Percentiles rank a stretch among this genome's conserved stretches.
phyloP scores from a whole-genome alignment of 2,329 filamentous ascomycete genomes.

The Onygenales sp. region DNA sequence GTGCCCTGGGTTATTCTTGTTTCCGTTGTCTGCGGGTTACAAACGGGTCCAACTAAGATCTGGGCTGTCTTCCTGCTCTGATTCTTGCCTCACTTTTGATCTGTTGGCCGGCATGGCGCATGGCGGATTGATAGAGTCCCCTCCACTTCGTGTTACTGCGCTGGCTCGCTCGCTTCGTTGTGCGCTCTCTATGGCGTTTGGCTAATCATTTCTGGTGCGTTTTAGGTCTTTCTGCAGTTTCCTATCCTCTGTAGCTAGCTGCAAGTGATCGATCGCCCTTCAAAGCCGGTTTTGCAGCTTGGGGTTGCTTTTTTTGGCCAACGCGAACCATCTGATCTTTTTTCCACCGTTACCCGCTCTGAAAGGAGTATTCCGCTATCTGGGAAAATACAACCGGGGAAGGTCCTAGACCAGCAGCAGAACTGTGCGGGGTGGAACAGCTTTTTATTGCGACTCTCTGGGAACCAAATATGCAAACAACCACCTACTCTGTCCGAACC shows the following conservation, averaged over 20 bases:
- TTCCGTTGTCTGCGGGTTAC: background rate
- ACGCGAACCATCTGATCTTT: background rate
- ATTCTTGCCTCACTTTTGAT: conserved; percentile 4
- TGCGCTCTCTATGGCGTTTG: background rate
- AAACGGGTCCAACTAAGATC: background rate
- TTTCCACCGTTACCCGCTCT: background rate
- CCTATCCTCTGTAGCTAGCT: background rate
- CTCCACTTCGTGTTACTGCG: background rate
- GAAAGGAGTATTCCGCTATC: no score
- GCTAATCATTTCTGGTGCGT: background rate
- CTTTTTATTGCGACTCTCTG: no score
- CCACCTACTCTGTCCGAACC: no score
- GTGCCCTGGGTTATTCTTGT: background rate
- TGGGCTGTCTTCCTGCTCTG: background rate
- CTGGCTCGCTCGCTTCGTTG: background rate
- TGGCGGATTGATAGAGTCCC: background rate
- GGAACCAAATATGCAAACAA: no score
- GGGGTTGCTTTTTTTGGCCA: background rate
- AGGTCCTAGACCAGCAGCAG: no score
- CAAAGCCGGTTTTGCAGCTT: background rate
- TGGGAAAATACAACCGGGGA: no score
- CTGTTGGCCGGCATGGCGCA: background rate
- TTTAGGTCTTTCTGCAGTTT: background rate
- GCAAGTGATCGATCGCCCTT: background rate
- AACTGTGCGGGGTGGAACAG: no score